Conservation (phyloP, 495 filamentous ascomycete genomes). For the Niebla homalea region DNA sequence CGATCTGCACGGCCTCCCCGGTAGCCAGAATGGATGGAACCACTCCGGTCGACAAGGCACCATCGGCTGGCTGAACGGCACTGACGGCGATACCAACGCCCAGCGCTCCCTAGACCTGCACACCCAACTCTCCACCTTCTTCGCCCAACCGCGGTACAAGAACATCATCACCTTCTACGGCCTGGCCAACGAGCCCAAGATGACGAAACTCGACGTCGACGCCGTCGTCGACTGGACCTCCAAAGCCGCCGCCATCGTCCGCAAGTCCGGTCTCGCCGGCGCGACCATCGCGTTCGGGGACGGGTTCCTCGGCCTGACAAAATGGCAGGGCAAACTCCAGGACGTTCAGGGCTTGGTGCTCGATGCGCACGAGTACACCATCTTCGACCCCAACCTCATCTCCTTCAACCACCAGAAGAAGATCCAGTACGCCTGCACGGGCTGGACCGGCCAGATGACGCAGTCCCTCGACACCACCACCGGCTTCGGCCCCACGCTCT, state of each 20-base stretch:
- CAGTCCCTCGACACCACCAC: constrained; percentile 54
- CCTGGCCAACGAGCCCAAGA: constrained; percentile 73
- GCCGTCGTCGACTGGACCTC: constrained; percentile 59
- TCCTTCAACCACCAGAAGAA: constrained; percentile 58
- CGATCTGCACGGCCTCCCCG: constrained; percentile 75
- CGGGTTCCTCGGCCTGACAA: constrained; percentile 65
- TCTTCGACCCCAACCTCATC: constrained; percentile 71
- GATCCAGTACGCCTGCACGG: constrained; percentile 70
- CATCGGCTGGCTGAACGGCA: constrained; percentile 72
- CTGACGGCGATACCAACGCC: constrained; percentile 45
- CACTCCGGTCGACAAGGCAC: constrained; percentile 63
- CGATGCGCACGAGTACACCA: constrained; percentile 89
- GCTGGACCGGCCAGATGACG: constrained; percentile 68
- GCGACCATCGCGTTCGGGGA: constrained; percentile 60
- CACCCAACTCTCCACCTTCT: constrained; percentile 67
- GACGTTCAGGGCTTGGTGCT: constrained; percentile 47
- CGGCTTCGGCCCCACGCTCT: constrained; percentile 89
- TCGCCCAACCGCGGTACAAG: constrained; percentile 71
- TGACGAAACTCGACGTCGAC: constrained; percentile 46
- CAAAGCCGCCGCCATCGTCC: constrained; percentile 48
- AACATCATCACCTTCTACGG: constrained; percentile 78
- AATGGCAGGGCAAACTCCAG: constrained; percentile 62
- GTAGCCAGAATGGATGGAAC: constrained; percentile 85
- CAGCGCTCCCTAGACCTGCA: constrained; percentile 73
- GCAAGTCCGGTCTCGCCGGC: constrained; percentile 53